Conservation (phyloP, 2,329 filamentous ascomycete species). For the Aureobasidium sp. region DNA sequence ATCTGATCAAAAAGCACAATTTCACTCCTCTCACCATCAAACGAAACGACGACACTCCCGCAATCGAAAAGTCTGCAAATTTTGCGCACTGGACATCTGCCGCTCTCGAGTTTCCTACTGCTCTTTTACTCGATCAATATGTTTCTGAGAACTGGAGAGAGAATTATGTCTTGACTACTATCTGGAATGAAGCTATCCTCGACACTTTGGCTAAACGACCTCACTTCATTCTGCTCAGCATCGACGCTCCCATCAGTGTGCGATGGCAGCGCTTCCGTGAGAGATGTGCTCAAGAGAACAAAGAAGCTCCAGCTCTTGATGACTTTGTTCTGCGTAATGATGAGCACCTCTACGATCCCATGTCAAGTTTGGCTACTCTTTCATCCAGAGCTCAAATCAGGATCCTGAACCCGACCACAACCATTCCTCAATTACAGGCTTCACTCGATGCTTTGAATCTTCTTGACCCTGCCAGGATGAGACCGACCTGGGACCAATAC, state of each 20-base stretch:
- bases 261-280: conserved; percentile 73
- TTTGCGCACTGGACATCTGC: conserved; percentile 22
- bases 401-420: conserved; percentile 75
- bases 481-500: conserved; percentile 92
- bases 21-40: conserved; percentile 67
- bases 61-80: conserved; percentile 37
- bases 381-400: conserved; percentile 76
- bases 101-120: conserved; percentile 46
- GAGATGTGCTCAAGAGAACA: conserved; percentile 42
- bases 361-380: conserved; percentile 54
- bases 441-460: conserved; percentile 71
- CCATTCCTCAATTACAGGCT: conserved; percentile 62
- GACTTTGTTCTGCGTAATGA: conserved; percentile 61
- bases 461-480: conserved; percentile 67
- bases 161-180: conserved; percentile 79
- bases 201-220: conserved; percentile 72
- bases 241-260: conserved; percentile 80
- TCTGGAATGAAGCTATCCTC: conserved; percentile 64
- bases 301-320: conserved; percentile 48
- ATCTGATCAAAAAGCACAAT: conserved; percentile 74
- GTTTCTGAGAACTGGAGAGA: conserved; percentile 79
- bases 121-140: conserved; percentile 68
- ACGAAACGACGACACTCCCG: conserved; percentile 30
- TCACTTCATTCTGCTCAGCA: conserved; percentile 86
- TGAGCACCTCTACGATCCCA: conserved; percentile 59